Base-by-base conservation (phyloP, 2,329 filamentous ascomycete species). In the Boeremia lycopersici region DNA sequence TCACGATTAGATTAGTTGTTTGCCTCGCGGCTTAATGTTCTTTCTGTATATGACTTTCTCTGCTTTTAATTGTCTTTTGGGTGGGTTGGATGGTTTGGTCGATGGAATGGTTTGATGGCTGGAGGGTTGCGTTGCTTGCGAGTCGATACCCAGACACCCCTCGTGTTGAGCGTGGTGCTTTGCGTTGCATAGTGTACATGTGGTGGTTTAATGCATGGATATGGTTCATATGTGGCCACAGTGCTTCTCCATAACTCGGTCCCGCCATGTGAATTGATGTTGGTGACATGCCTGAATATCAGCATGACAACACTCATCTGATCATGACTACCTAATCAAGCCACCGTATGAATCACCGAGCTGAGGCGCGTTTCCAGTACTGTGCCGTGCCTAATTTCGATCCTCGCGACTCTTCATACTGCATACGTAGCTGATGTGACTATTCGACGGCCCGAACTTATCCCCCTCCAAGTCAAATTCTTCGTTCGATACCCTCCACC, bases 1-100 rank as follows among this genome's bases (percentile, higher is more conserved):
- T 47, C 41, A 55, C 31, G 52, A 38, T 29, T 50, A 55, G 52
- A 55, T 42, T 50, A 46, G 17, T 50, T 45, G 28, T 15, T 31
- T 44, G 56, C 56, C 51, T 53, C 51, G 34, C 43, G 51, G 56
- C 50, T 61, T 51, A 56, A 56, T 57, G 48, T 42, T 55, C 54
- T 15, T 23, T 36, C 34, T 30, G 15, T 19, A 19, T 15, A 17
- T 29, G 23, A 5, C n/a, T 19, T 42, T 26, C 6, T 11, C 11
- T 28, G 11, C 19, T n/a, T 38, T 12, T 12, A 26, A 19, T 12
- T 19, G 35, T 29, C 31, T 28, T 25, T 23, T 23, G 19, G 19
- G 19, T 23, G 2, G 19, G 2, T 23, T 23, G 19, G 19, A 23
- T 23, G 19, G 19, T 23, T 23, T 23, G 19, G 19, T 23, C 19